Evolutionary conservation across 2,329 filamentous ascomycete species (phyloP).

Genomic region (Elsinoe perseae): DNA sequence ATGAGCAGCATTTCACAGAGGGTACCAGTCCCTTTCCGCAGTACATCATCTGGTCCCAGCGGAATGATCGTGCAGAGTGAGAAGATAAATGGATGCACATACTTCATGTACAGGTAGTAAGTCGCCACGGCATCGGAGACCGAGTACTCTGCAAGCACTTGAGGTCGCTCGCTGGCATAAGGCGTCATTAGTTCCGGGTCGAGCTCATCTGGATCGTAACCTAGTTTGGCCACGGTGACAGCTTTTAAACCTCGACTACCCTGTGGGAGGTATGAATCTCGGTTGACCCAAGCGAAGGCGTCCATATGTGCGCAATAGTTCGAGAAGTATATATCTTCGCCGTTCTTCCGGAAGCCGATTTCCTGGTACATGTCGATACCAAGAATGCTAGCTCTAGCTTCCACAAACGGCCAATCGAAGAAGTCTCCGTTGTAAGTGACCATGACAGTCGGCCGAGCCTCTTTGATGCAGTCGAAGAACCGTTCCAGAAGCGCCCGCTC

Average conservation of each 20-base stretch:
- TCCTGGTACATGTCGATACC: constrained; percentile 99
- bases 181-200: constrained; percentile 97
- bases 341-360: constrained; percentile 93
- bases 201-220: constrained; percentile 95
- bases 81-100: constrained; percentile 99
- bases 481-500: constrained; percentile 81
- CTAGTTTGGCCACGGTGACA: constrained; percentile 93
- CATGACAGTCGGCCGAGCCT: constrained; percentile 89
- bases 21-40: constrained; percentile 93
- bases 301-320: constrained; percentile 98
- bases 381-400: constrained; percentile 82
- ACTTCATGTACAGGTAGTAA: constrained; percentile 99
- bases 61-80: constrained; percentile 95
- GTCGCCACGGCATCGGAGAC: constrained; percentile 98
- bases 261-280: constrained; percentile 95
- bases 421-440: constrained; percentile 99
- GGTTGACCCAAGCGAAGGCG: constrained; percentile 97
- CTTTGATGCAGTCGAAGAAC: constrained; percentile 93
- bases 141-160: constrained; percentile 93
- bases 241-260: constrained; percentile 96
- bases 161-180: constrained; percentile 75
- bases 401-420: constrained; percentile 99
- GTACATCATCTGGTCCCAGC: constrained; percentile 80
- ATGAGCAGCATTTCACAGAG: constrained; percentile 99
- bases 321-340: constrained; percentile 92